A percentile compares a stretch with the other conserved stretches of the same genome.
Conservation (phyloP, 2,329 filamentous ascomycete species). For the Aspergillus versicolor region DNA sequence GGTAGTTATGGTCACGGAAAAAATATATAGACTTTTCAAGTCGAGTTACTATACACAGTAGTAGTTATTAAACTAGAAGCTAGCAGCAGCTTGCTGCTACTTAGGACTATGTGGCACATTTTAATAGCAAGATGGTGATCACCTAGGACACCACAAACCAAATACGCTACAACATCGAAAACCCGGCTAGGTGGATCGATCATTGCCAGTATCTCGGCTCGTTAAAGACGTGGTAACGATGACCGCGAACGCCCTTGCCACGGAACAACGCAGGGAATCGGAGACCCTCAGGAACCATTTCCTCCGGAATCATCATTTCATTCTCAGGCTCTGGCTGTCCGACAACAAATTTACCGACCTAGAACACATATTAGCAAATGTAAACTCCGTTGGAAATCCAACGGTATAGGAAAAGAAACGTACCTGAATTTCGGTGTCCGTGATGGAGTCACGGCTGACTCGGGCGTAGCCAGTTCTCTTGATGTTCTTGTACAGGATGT, state of each 20-base stretch:
- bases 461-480: slow-evolving; percentile 85
- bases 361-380: slow-evolving; percentile 18
- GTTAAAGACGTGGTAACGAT: slow-evolving; percentile 92
- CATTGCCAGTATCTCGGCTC: slow-evolving; percentile 71
- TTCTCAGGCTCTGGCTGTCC: slow-evolving; percentile 65
- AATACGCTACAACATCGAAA: neutral
- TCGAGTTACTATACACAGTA: neutral
- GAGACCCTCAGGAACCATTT: slow-evolving; percentile 71
- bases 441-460: slow-evolving; percentile 85
- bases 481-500: slow-evolving; percentile 91
- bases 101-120: neutral
- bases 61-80: neutral
- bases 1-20: too few species aligned
- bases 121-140: neutral
- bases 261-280: slow-evolving; percentile 83
- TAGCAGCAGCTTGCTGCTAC: neutral
- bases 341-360: slow-evolving; percentile 88
- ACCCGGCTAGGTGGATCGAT: neutral
- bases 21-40: neutral
- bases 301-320: slow-evolving; percentile 67
- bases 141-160: neutral
- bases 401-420: slow-evolving; percentile 19
- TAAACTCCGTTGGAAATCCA: neutral
- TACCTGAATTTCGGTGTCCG: slow-evolving; percentile 93
- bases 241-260: slow-evolving; percentile 81